Evolutionary conservation across 1,139 yeast genomes (phyloP).

Genomic region (Scheffersomyces parashehatae): DNA sequence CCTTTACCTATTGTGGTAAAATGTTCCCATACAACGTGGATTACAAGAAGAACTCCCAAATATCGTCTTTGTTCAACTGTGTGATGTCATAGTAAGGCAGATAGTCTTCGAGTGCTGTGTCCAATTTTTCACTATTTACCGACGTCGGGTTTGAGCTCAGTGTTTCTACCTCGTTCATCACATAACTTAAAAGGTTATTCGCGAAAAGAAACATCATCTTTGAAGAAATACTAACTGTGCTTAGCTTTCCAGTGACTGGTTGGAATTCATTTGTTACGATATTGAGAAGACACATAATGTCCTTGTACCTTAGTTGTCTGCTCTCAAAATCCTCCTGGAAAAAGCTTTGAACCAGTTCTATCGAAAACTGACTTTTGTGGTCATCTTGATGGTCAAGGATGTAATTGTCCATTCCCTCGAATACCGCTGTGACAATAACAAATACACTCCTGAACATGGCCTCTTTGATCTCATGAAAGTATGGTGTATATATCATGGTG

Average conservation of each 20-base stretch:
- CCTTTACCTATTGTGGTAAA: too few species aligned
- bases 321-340: background rate
- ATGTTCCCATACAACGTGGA: too few species aligned
- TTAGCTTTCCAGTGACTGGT: background rate
- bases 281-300: background rate
- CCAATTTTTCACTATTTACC: background rate
- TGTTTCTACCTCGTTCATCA: background rate
- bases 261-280: background rate
- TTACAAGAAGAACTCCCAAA: background rate
- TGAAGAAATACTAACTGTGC: background rate
- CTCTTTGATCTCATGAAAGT: slow-evolving; percentile 1
- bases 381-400: background rate
- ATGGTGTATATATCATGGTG: background rate
- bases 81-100: background rate
- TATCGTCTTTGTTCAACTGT: background rate
- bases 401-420: background rate
- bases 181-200: background rate
- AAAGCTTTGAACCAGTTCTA: background rate
- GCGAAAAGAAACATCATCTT: background rate
- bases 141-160: background rate
- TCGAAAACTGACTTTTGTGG: background rate
- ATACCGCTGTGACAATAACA: background rate
- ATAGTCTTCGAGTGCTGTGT: background rate
- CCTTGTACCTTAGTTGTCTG: background rate
- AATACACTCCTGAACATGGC: background rate